These are phyloP conservation scores for Plasmodium falciparum DNA, from an alignment of 169 alveolate species.

Conservation along the genomic window DNA sequence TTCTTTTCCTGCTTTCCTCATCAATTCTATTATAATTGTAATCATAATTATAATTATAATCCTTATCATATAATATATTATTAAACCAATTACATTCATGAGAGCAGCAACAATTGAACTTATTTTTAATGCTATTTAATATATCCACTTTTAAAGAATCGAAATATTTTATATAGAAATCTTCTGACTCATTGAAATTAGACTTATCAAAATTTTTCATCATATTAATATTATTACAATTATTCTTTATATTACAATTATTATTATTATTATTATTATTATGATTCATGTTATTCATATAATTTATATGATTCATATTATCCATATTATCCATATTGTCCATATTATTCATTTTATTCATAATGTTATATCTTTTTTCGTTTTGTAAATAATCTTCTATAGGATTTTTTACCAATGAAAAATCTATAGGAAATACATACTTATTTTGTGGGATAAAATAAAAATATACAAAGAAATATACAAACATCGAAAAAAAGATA, in stretches of 20 bases:
- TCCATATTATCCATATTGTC: too few species aligned
- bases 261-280: too few species aligned
- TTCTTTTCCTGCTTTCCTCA: neutral
- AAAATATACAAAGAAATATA: constrained; percentile 44
- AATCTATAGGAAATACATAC: constrained; percentile 33
- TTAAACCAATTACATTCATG: constrained; percentile 1
- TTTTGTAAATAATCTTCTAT: constrained; percentile 45
- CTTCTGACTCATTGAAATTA: constrained; percentile 16
- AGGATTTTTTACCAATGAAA: constrained; percentile 28
- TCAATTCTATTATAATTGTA: neutral
- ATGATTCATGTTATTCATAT: too few species aligned
- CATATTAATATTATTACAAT: neutral
- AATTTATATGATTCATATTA: too few species aligned
- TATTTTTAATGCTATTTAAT: constrained; percentile 23
- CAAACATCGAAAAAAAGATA: constrained; percentile 24
- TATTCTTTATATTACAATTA: neutral
- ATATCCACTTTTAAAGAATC: constrained; percentile 26
- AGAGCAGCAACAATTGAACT: constrained; percentile 31
- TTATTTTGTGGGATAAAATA: constrained; percentile 59
- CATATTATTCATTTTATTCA: neutral
- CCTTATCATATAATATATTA: neutral
- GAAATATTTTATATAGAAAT: constrained; percentile 22
- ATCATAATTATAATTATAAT: neutral
- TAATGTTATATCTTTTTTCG: neutral
- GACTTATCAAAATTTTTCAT: neutral